These are phyloP conservation scores for Metarhizium album DNA, from an alignment of 2,329 filamentous ascomycete genomes.

Conservation along the genomic window DNA sequence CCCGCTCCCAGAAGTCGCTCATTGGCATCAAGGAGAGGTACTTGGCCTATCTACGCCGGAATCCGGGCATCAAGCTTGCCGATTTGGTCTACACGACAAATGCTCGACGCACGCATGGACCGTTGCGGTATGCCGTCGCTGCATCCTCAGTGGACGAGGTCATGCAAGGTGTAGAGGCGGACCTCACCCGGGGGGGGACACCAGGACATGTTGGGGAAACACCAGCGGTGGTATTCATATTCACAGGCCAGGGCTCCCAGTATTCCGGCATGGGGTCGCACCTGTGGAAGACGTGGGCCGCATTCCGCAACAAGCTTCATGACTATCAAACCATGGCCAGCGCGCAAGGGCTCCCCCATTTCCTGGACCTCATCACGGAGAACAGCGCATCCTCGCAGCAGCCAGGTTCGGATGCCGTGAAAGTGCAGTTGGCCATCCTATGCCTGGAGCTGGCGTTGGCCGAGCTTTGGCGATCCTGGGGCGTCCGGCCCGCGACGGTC, in stretches of 20 bases:
- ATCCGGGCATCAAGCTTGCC: not conserved
- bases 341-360: not conserved
- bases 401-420: not conserved
- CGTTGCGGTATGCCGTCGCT: not conserved
- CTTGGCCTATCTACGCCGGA: not conserved
- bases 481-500: slow-evolving; percentile 43
- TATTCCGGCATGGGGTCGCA: not conserved
- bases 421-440: slow-evolving; percentile 40
- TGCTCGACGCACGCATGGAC: not conserved
- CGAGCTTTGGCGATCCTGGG: slow-evolving; percentile 40
- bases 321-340: not conserved
- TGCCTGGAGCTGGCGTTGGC: slow-evolving; percentile 48
- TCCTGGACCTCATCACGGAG: not conserved
- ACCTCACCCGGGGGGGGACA: not conserved
- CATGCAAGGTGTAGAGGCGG: not conserved
- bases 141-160: not conserved
- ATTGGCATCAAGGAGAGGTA: not conserved
- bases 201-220: not conserved
- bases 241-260: not conserved
- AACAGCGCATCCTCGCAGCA: not conserved
- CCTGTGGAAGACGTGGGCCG: not conserved
- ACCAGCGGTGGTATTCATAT: not conserved
- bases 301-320: not conserved
- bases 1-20: not conserved
- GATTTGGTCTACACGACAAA: not conserved